A percentile compares a stretch with the other conserved stretches of the same genome.
Evolutionary conservation across 306 rosid species (phyloP).

Genomic region (Coriaria nepalensis): DNA sequence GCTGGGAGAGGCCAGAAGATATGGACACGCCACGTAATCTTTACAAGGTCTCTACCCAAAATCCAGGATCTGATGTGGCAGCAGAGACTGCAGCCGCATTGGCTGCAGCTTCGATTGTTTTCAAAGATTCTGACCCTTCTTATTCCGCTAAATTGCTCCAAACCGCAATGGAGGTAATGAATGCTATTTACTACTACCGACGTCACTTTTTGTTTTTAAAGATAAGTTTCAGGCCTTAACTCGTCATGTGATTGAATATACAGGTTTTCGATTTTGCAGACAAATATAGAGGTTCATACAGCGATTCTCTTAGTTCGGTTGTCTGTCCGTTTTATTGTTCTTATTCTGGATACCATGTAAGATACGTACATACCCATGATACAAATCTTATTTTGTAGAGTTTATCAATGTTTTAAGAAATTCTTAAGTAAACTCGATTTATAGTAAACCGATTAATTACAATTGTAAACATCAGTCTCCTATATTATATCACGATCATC

Average conservation of each 20-base stretch:
- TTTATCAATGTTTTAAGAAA: too few species aligned
- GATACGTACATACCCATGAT: too few species aligned
- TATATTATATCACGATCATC: too few species aligned
- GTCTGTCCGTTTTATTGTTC: conserved; percentile 94
- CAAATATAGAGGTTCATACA: conserved; percentile 69
- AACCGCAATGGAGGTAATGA: conserved; percentile 48
- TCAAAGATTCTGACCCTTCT: conserved; percentile 49
- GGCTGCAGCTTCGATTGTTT: conserved; percentile 81
- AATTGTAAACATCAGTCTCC: too few species aligned
- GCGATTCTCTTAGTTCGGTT: conserved; percentile 52
- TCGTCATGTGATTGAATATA: too few species aligned
- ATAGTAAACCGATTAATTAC: too few species aligned
- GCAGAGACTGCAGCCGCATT: conserved; percentile 83
- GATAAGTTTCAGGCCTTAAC: too few species aligned
- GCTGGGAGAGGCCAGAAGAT: conserved; percentile 97
- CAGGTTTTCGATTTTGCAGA: too few species aligned
- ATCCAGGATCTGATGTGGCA: conserved; percentile 85
- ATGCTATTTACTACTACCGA: too few species aligned
- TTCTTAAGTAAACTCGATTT: too few species aligned
- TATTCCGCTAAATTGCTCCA: conserved; percentile 57
- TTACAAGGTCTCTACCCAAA: conserved; percentile 56
- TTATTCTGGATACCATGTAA: conserved; percentile 77
- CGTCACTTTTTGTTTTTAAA: too few species aligned
- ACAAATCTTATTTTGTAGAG: too few species aligned
- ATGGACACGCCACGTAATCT: conserved; percentile 75